Evolutionary conservation across 192 early-diverging fungal species (phyloP).

Genomic region (Coemansia sp.): DNA sequence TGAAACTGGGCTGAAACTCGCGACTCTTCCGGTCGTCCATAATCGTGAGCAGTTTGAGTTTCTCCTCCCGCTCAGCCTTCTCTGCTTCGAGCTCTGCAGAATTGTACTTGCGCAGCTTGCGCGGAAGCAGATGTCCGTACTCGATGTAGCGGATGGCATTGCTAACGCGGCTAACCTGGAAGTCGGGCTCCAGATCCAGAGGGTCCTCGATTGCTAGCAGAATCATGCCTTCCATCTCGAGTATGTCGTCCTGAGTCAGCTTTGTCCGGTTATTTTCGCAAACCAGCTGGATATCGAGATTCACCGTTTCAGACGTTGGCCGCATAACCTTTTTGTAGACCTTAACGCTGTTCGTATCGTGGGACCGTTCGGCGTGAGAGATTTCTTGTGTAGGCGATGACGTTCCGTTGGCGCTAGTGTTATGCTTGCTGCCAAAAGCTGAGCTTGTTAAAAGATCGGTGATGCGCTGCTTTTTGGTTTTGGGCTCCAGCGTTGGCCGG

Average conservation of each 20-base stretch:
- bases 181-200: constrained; percentile 66
- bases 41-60: constrained; percentile 65
- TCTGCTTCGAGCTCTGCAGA: constrained; percentile 70
- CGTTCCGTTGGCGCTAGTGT: background rate
- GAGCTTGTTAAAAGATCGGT: constrained; percentile 41
- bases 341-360: background rate
- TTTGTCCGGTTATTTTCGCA: constrained; percentile 37
- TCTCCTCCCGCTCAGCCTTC: constrained; percentile 66
- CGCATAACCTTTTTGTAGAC: constrained; percentile 50
- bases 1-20: constrained; percentile 72
- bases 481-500: constrained; percentile 35
- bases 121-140: constrained; percentile 53
- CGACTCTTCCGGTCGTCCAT: constrained; percentile 61
- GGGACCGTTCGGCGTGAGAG: background rate
- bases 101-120: constrained; percentile 69
- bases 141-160: constrained; percentile 65
- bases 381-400: background rate
- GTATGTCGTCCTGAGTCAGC: constrained; percentile 58
- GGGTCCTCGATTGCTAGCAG: constrained; percentile 68
- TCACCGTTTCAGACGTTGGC: constrained; percentile 47
- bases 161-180: constrained; percentile 66
- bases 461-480: constrained; percentile 22
- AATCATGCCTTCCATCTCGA: constrained; percentile 67
- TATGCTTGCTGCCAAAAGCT: constrained; percentile 13
- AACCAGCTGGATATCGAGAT: constrained; percentile 38